phyloP scores from a whole-genome alignment of 2,329 filamentous ascomycete genomes.

The Tolypocladium ovalisporum region DNA sequence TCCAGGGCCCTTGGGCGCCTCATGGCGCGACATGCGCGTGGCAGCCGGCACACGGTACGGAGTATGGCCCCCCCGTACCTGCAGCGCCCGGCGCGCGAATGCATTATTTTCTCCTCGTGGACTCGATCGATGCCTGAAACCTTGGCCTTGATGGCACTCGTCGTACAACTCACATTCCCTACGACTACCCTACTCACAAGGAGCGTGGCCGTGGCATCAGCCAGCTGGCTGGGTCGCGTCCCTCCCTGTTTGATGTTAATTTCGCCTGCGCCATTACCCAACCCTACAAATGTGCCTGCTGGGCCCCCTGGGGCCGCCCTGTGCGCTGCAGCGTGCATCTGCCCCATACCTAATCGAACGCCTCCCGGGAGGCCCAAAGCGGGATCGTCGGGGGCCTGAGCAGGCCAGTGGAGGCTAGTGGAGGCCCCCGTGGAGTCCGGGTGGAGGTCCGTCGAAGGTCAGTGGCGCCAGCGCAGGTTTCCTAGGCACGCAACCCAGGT shows the following conservation, averaged over 20 bases:
- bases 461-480: neutral
- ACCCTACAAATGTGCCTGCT: neutral
- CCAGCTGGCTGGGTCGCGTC: neutral
- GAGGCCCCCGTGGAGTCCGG: neutral
- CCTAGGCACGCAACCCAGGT: neutral
- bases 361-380: slow-evolving; percentile 3
- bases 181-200: too few species aligned
- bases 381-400: slow-evolving; percentile 3
- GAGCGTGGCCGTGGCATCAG: neutral
- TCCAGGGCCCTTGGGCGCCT: too few species aligned
- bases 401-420: neutral
- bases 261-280: slow-evolving; percentile 1
- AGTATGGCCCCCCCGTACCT: neutral
- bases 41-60: neutral
- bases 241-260: slow-evolving; percentile 3
- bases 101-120: too few species aligned
- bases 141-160: too few species aligned
- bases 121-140: too few species aligned
- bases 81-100: neutral
- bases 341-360: neutral
- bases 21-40: neutral
- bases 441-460: neutral
- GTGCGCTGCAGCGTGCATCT: neutral
- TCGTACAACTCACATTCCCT: too few species aligned
- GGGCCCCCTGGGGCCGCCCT: neutral